These are phyloP conservation scores for Arthroderma sp. DNA, from an alignment of 2,329 filamentous ascomycete species.

Conservation along the genomic window DNA sequence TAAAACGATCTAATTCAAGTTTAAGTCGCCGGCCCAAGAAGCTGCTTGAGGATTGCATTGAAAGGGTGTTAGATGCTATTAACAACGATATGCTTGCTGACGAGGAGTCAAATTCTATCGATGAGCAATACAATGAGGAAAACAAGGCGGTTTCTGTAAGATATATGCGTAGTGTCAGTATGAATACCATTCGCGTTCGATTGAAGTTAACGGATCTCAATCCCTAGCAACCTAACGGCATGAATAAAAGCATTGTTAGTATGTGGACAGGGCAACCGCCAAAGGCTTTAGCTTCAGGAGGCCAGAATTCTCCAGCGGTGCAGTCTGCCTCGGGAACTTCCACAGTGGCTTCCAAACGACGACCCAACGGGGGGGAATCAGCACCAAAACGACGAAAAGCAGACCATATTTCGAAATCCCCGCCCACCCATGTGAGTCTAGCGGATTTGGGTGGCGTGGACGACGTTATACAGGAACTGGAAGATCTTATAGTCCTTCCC, in stretches of 20 bases:
- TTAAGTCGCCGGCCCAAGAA: conserved; percentile 71
- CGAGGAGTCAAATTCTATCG: conserved; percentile 38
- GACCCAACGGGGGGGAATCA: conserved; percentile 53
- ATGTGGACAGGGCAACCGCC: conserved; percentile 38
- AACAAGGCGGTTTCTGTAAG: conserved; percentile 18
- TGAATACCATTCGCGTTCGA: too few species aligned
- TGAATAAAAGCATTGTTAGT: conserved; percentile 53
- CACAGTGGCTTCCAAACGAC: conserved; percentile 37
- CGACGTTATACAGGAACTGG: conserved; percentile 54
- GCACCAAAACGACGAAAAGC: conserved; percentile 52
- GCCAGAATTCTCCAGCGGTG: conserved; percentile 18
- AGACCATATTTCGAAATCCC: conserved; percentile 44
- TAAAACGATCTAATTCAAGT: conserved; percentile 76
- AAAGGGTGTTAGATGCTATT: conserved; percentile 62
- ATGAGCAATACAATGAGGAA: conserved; percentile 23
- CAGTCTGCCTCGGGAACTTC: conserved; percentile 14
- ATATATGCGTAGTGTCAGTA: too few species aligned
- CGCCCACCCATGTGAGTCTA: conserved; percentile 54
- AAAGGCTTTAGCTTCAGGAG: conserved; percentile 14
- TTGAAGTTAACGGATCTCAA: too few species aligned
- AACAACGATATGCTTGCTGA: conserved; percentile 49
- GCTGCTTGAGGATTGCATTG: conserved; percentile 70
- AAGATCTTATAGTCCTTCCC: conserved; percentile 59
- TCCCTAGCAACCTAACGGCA: conserved; percentile 41
- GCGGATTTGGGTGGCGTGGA: conserved; percentile 66